phyloP scores from a whole-genome alignment of 2,329 filamentous ascomycete genomes.

The Neopestalotiopsis sp. region DNA sequence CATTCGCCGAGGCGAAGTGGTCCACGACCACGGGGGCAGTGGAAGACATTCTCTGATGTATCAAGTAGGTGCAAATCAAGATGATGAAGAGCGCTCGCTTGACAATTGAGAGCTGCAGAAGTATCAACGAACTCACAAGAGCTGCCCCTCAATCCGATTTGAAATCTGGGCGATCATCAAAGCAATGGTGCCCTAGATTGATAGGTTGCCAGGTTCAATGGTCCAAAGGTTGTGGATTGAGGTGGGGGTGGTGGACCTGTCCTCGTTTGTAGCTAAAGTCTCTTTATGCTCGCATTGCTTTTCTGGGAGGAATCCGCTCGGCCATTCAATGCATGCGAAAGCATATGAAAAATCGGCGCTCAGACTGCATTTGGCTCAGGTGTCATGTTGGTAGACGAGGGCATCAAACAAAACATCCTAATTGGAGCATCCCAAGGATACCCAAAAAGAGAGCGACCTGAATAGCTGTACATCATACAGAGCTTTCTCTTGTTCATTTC shows the following conservation, averaged over 20 bases:
- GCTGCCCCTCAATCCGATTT: neutral
- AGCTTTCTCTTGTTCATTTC: neutral
- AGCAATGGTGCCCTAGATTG: neutral
- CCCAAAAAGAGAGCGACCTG: no score
- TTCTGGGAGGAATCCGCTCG: neutral
- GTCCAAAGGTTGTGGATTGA: neutral
- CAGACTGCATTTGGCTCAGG: no score
- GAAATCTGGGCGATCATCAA: neutral
- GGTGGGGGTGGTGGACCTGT: neutral
- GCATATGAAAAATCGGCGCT: no score
- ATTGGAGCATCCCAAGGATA: no score
- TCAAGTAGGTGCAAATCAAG: neutral
- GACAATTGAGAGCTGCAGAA: neutral
- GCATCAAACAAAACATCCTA: no score
- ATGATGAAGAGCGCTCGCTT: no score
- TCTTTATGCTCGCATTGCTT: neutral
- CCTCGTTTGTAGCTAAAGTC: neutral
- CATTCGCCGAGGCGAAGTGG: slow-evolving; percentile 48
- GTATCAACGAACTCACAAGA: neutral
- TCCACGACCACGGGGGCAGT: slow-evolving; percentile 38
- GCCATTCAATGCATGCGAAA: no score
- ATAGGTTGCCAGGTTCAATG: neutral
- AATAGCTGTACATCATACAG: no score
- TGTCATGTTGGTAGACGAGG: no score
- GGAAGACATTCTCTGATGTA: slow-evolving; percentile 30